Evolutionary conservation across 2,329 filamentous ascomycete genomes (phyloP), one percentile per base, ranked within the genome.

Genomic region (Lecanicillium sp.): DNA sequence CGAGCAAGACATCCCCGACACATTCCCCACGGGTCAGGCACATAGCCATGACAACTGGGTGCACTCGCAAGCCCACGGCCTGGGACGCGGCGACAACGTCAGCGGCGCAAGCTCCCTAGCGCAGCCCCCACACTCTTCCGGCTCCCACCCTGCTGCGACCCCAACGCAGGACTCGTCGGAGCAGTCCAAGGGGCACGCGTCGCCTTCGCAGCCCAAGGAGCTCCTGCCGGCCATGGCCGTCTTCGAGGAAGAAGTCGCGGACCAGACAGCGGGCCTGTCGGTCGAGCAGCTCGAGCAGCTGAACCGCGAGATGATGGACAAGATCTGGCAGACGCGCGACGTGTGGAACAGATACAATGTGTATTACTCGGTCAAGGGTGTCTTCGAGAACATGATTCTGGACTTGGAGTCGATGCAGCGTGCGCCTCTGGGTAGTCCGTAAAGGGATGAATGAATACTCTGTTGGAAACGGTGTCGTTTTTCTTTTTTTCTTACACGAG

Each of bases 201-300:
- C 38, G 6, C 44, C 67, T 2, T 74, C 72, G 11, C 72, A 71
- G 51, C 70, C 72, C 1, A 62, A 69, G 27, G 67, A 71, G 26
- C 65, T 74, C 24, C 72, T 77, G 11, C 59, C 60, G 0, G 71
- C 77, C 24, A 70, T 89, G 20, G 64, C 70, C 2, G 62, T 70
- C 6, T 75, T 94, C 48, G 74, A 89, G 49, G 63, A 73, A 1
- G 72, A 80, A 30, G 70, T 95, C 27, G 82, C 84, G 0, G 68
- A 77, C 23, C 73, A 75, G 37, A 91, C 87, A 2, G 83, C 80
- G 17, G 88, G 87, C 1, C 87, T 87, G 63, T 87, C 84, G 0
- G 87, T 98, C 44, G 93, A 98, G 68, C 91, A 98, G 65, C 72
- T 98, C 17, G 91, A 97, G 71, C 91, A 97, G 66, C 84, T 96